These are phyloP conservation scores for Pichia sp. DNA, from an alignment of 1,139 yeast genomes.

Conservation along the genomic window DNA sequence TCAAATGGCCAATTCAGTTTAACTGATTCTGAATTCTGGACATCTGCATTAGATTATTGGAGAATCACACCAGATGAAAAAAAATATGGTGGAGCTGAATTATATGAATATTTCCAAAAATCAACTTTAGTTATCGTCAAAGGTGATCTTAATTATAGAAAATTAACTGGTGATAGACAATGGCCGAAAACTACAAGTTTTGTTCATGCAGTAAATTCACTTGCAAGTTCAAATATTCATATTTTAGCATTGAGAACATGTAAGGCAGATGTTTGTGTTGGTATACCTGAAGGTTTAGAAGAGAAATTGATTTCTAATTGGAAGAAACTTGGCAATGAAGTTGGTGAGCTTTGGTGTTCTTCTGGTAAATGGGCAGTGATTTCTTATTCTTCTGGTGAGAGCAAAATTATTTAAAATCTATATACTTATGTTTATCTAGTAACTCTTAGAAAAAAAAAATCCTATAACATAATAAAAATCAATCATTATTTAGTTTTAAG, in stretches of 20 bases:
- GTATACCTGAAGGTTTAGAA: slow-evolving; percentile 65
- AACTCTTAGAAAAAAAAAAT: no score
- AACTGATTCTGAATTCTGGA: slow-evolving; percentile 79
- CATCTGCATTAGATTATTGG: slow-evolving; percentile 70
- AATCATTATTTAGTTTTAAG: no score
- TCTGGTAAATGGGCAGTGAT: slow-evolving; percentile 94
- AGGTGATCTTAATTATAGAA: slow-evolving; percentile 95
- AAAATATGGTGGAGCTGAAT: slow-evolving; percentile 49
- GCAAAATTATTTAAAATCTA: background rate
- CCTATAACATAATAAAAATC: no score
- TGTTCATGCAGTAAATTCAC: slow-evolving; percentile 58
- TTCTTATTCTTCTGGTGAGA: slow-evolving; percentile 39
- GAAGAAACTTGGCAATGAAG: slow-evolving; percentile 49
- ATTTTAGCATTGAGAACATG: slow-evolving; percentile 80
- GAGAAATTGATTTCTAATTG: slow-evolving; percentile 60
- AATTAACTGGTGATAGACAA: slow-evolving; percentile 80
- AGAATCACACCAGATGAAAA: slow-evolving; percentile 47
- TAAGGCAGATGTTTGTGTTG: slow-evolving; percentile 96
- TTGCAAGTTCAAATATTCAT: slow-evolving; percentile 56
- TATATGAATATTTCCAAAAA: slow-evolving; percentile 44
- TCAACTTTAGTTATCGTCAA: slow-evolving; percentile 77
- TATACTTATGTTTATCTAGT: slow-evolving; percentile 36
- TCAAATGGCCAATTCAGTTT: slow-evolving; percentile 47
- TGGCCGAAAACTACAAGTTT: slow-evolving; percentile 87
- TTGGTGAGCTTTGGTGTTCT: slow-evolving; percentile 75